Conservation (phyloP, 2,329 filamentous ascomycete species). For the Leptographium galeiforme region DNA sequence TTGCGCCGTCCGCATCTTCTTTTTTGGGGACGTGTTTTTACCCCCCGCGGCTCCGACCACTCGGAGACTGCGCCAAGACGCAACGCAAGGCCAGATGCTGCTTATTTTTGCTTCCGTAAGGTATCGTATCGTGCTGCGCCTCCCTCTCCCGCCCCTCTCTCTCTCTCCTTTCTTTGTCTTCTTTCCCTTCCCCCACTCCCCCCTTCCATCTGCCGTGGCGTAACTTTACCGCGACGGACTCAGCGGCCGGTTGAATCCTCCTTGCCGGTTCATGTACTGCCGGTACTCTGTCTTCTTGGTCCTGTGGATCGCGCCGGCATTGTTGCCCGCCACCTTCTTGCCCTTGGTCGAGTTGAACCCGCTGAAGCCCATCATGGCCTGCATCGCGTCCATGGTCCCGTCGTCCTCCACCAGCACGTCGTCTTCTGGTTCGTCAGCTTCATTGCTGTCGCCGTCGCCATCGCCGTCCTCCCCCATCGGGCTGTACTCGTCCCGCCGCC, state of each 20-base stretch:
- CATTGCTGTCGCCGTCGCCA: constrained; percentile 1
- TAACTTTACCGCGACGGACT: constrained; percentile 41
- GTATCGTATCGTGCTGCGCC: too few species aligned
- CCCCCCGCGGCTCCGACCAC: too few species aligned
- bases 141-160: too few species aligned
- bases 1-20: too few species aligned
- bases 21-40: too few species aligned
- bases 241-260: constrained; percentile 69
- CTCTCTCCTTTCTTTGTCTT: too few species aligned
- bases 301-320: constrained; percentile 69
- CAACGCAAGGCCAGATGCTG: too few species aligned
- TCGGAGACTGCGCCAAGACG: too few species aligned
- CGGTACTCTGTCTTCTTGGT: constrained; percentile 91
- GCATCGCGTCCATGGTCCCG: constrained; percentile 60
- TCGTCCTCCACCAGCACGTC: constrained; percentile 45
- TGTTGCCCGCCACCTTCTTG: constrained; percentile 78
- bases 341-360: constrained; percentile 78
- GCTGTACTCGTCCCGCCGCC: neutral
- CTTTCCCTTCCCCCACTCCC: neutral
- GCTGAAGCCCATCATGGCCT: constrained; percentile 80
- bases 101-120: too few species aligned
- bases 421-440: constrained; percentile 26
- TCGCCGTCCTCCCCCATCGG: constrained; percentile 1
- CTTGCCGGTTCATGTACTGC: constrained; percentile 88
- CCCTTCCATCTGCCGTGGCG: too few species aligned